Conservation (phyloP, 2,329 filamentous ascomycete species). For the Aspergillus chevalieri region DNA sequence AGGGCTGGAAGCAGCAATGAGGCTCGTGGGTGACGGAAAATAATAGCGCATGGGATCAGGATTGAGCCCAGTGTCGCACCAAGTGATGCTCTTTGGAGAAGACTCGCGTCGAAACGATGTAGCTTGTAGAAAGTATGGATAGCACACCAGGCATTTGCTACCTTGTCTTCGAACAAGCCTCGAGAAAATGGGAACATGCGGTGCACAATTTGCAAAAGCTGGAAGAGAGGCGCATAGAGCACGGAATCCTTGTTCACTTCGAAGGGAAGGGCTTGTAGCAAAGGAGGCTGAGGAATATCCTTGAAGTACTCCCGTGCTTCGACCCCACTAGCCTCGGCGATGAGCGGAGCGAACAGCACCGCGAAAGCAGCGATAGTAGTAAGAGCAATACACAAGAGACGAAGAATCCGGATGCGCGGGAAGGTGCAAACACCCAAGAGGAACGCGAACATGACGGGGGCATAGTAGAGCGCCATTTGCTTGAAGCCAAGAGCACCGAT, state of each 20-base stretch:
- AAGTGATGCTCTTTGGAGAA: slow-evolving; percentile 72
- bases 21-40: slow-evolving; percentile 72
- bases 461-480: slow-evolving; percentile 98
- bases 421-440: slow-evolving; percentile 80
- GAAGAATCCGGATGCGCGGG: slow-evolving; percentile 60
- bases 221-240: slow-evolving; percentile 70
- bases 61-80: slow-evolving; percentile 70
- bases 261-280: slow-evolving; percentile 53
- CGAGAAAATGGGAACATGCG: slow-evolving; percentile 93
- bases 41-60: slow-evolving; percentile 67
- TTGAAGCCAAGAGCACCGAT: slow-evolving; percentile 94
- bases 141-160: slow-evolving; percentile 96
- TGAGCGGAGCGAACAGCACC: slow-evolving; percentile 67
- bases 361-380: slow-evolving; percentile 68
- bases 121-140: slow-evolving; percentile 87
- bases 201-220: slow-evolving; percentile 76
- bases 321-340: slow-evolving; percentile 66
- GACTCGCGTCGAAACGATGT: slow-evolving; percentile 60
- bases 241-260: slow-evolving; percentile 58
- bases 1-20: slow-evolving; percentile 73
- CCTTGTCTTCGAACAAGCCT: slow-evolving; percentile 97
- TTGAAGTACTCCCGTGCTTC: slow-evolving; percentile 57
- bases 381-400: slow-evolving; percentile 68
- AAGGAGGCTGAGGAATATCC: slow-evolving; percentile 56
- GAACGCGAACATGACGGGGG: slow-evolving; percentile 86